Percentiles rank a stretch among this genome's conserved stretches.
Conservation (phyloP, 164 flowering plant genomes). For the Vitis amurensis region DNA sequence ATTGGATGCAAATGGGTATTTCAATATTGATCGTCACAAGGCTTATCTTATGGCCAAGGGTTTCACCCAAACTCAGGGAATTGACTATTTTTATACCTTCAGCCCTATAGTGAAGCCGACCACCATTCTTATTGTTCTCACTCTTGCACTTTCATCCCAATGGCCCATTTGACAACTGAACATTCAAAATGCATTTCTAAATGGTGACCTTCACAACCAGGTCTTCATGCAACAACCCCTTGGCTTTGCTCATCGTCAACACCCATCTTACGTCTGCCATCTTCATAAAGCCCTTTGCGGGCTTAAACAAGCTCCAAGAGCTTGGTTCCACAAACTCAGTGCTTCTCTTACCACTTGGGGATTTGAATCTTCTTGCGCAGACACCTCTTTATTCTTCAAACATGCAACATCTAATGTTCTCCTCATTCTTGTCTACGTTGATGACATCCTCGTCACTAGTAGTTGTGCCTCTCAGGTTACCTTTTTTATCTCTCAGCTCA, state of each 20-base stretch:
- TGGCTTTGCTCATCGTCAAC: neutral
- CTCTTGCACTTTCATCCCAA: neutral
- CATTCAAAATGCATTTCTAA: conserved; percentile 1
- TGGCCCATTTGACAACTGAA: conserved; percentile 6
- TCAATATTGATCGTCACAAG: too few relatives aligned
- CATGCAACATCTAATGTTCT: too few relatives aligned
- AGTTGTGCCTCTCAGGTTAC: too few relatives aligned
- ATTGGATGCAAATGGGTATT: too few relatives aligned
- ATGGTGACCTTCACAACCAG: conserved; percentile 1
- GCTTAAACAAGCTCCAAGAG: conserved; percentile 12
- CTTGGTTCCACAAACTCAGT: conserved; percentile 7
- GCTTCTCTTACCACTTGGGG: too few relatives aligned
- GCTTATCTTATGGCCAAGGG: too few relatives aligned
- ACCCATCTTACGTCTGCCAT: neutral
- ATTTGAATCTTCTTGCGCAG: too few relatives aligned
- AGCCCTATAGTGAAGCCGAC: conserved; percentile 10
- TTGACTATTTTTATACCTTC: neutral
- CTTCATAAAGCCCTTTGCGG: conserved; percentile 10
- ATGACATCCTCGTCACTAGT: too few relatives aligned
- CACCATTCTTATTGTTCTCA: neutral
- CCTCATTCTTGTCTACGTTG: too few relatives aligned
- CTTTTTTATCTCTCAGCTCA: too few relatives aligned
- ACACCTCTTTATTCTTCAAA: too few relatives aligned
- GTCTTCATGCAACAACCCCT: conserved; percentile 6
- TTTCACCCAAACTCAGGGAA: too few relatives aligned